Conservation (phyloP, 73 alveolate species). For the Urostyla sp. region DNA sequence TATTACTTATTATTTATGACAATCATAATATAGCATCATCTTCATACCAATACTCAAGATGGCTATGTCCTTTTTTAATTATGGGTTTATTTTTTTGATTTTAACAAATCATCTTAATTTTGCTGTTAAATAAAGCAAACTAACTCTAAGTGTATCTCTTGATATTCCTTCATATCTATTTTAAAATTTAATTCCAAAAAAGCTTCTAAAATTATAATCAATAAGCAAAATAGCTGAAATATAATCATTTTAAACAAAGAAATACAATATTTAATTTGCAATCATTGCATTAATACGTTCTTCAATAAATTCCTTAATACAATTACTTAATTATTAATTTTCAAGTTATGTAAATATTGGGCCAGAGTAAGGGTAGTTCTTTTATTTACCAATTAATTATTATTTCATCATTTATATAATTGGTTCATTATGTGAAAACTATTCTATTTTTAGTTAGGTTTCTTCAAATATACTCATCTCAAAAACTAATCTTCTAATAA, state of each 20-base stretch:
- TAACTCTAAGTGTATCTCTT: conserved; percentile 31
- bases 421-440: background rate
- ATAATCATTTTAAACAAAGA: background rate
- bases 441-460: background rate
- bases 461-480: conserved; percentile 15
- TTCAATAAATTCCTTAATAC: background rate
- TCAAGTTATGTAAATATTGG: conserved; percentile 1
- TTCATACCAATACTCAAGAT: background rate
- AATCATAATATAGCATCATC: background rate
- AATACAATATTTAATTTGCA: background rate
- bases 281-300: background rate
- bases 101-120: background rate
- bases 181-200: background rate
- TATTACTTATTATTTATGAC: background rate
- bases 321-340: background rate
- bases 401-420: conserved; percentile 2
- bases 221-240: background rate
- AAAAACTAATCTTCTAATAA: conserved; percentile 5
- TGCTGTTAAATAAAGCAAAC: background rate
- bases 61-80: background rate
- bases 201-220: background rate
- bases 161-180: background rate
- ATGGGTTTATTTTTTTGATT: background rate
- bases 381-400: background rate
- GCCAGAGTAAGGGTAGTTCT: conserved; percentile 19